Conservation (phyloP, 78 protist species). For the Mantamonas sphyraenae region DNA sequence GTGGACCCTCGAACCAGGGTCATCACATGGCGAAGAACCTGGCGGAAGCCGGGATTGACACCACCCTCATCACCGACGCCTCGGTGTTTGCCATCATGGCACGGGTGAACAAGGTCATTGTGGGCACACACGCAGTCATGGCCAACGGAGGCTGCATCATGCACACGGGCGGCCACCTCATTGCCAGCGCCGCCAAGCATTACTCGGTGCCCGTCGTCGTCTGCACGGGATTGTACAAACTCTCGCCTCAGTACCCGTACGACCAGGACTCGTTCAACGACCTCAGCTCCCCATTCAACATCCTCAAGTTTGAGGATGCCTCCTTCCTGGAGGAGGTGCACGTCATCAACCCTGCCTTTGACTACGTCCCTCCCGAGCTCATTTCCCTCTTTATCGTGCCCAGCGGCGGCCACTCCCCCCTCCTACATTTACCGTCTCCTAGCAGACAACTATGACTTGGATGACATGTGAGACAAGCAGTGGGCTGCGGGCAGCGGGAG, state of each 20-base stretch:
- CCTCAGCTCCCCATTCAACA: constrained; percentile 45
- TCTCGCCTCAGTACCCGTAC: constrained; percentile 68
- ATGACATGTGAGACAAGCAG: constrained; percentile 30
- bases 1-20: constrained; percentile 42
- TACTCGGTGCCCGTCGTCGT: constrained; percentile 88
- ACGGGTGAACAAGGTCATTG: constrained; percentile 76
- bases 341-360: constrained; percentile 68
- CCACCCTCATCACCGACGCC: constrained; percentile 56
- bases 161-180: constrained; percentile 58
- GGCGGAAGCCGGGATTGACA: not conserved
- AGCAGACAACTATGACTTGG: constrained; percentile 65
- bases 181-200: constrained; percentile 84
- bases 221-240: constrained; percentile 69
- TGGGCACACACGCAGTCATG: constrained; percentile 58
- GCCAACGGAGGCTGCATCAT: constrained; percentile 94
- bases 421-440: constrained; percentile 79
- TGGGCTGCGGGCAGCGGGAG: not conserved
- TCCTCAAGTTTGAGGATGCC: constrained; percentile 40
- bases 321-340: no score
- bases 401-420: constrained; percentile 70
- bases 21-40: constrained; percentile 8
- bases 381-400: constrained; percentile 42
- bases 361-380: constrained; percentile 87
- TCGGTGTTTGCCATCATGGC: constrained; percentile 88
- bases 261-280: constrained; percentile 76